phyloP scores from a whole-genome alignment of 169 alveolate genomes.

The Plasmodium billcollinsi region DNA sequence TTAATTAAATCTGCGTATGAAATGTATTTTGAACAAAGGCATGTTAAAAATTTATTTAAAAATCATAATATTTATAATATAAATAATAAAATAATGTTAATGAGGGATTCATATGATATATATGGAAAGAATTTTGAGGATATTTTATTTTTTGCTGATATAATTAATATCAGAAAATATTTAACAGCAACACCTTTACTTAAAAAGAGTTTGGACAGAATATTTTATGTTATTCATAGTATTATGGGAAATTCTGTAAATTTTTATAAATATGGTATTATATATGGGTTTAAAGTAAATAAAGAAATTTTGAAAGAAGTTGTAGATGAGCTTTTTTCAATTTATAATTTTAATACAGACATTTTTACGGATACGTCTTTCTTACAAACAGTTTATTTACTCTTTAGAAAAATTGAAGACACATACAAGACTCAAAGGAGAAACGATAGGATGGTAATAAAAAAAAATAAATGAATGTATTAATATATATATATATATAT shows the following conservation, averaged over 20 bases:
- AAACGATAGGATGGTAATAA: conserved; percentile 47
- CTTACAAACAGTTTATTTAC: conserved; percentile 37
- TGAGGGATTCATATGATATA: conserved; percentile 43
- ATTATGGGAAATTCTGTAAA: neutral
- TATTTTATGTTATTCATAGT: conserved; percentile 4
- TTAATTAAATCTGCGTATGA: conserved; percentile 1
- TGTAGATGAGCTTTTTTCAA: conserved; percentile 15
- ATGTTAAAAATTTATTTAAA: conserved; percentile 27
- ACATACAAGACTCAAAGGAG: conserved; percentile 21
- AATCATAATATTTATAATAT: conserved; percentile 15
- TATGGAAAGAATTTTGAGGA: conserved; percentile 19
- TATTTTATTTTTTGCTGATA: conserved; percentile 56
- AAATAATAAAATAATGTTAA: conserved; percentile 41
- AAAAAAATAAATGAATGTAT: neutral
- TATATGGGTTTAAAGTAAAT: conserved; percentile 8
- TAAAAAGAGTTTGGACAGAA: neutral
- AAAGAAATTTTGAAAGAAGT: conserved; percentile 17
- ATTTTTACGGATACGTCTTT: conserved; percentile 31
- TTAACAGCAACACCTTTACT: conserved; percentile 10
- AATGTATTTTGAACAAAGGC: conserved; percentile 52
- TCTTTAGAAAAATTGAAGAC: conserved; percentile 36
- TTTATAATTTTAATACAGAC: conserved; percentile 9
- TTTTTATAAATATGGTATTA: neutral
- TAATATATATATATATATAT: neutral
- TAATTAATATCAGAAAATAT: conserved; percentile 25